These are phyloP conservation scores for Penicillium sp. DNA, from an alignment of 2,329 filamentous ascomycete species.

Conservation along the genomic window DNA sequence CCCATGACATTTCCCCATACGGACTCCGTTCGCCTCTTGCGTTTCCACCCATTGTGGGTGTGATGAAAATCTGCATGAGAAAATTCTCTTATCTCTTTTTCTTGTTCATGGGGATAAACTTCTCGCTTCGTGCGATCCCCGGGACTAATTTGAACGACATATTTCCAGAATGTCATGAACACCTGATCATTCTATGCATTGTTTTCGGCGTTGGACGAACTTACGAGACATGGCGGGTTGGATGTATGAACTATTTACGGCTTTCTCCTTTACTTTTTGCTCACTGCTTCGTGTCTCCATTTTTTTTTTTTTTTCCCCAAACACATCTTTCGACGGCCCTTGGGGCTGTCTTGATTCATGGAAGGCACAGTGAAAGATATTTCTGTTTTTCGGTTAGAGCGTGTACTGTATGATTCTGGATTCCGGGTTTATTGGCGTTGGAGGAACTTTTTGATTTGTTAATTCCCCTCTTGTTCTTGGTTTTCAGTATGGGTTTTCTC, in stretches of 20 bases:
- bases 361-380: conserved; percentile 21
- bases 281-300: conserved; percentile 18
- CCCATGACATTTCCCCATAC: not conserved
- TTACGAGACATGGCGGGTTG: conserved; percentile 33
- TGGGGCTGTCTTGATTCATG: conserved; percentile 8
- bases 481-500: not conserved
- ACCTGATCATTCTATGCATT: conserved; percentile 27
- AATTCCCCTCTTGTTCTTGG: conserved; percentile 26
- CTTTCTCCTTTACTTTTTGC: conserved; percentile 20
- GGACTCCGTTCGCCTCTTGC: not conserved
- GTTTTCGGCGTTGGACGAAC: conserved; percentile 34
- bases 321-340: conserved; percentile 5
- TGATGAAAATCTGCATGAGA: not conserved
- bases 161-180: conserved; percentile 6
- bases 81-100: not conserved
- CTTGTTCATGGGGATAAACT: not conserved
- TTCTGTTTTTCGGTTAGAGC: conserved; percentile 19
- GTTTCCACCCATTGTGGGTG: not conserved
- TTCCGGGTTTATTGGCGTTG: conserved; percentile 20
- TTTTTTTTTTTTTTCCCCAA: conserved; percentile 16
- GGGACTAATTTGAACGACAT: conserved; percentile 10
- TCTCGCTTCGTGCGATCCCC: not conserved
- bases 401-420: conserved; percentile 19
- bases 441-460: conserved; percentile 14
- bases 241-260: conserved; percentile 35